A percentile compares a stretch with the other conserved stretches of the same genome.
phyloP scores from a whole-genome alignment of 257 asterid species.

The Jacaranda copaia region DNA sequence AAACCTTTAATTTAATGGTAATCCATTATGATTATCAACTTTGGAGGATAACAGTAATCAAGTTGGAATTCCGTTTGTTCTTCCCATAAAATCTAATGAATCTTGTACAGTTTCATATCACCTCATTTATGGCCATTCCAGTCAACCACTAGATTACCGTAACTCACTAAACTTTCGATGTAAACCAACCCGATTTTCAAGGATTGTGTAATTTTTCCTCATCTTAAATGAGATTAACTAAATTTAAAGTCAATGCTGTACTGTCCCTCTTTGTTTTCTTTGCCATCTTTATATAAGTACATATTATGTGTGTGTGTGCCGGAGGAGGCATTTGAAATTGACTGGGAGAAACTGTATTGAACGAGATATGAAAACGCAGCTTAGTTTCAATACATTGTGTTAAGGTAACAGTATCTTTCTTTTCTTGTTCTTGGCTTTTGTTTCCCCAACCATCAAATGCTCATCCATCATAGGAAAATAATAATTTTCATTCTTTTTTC shows the following conservation, averaged over 20 bases:
- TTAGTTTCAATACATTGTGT: too few species aligned
- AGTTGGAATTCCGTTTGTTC: not conserved
- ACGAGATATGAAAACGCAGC: not conserved
- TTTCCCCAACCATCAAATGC: too few species aligned
- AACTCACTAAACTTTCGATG: not conserved
- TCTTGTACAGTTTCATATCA: not conserved
- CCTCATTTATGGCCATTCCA: not conserved
- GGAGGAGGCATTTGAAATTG: not conserved
- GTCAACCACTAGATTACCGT: not conserved
- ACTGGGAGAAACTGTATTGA: not conserved
- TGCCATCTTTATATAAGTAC: not conserved
- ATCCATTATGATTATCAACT: too few species aligned
- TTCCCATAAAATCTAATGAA: not conserved
- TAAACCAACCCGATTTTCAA: not conserved
- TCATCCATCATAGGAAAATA: too few species aligned
- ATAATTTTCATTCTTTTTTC: too few species aligned
- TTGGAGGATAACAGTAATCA: not conserved
- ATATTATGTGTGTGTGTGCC: not conserved
- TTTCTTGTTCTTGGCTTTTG: too few species aligned
- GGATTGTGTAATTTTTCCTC: not conserved
- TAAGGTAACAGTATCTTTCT: too few species aligned
- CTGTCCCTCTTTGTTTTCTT: not conserved
- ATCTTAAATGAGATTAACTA: not conserved
- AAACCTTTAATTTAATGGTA: too few species aligned
- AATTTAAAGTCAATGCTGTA: not conserved